Base-by-base conservation (phyloP, 495 filamentous ascomycete species). In the Hypoxylon intermedium region DNA sequence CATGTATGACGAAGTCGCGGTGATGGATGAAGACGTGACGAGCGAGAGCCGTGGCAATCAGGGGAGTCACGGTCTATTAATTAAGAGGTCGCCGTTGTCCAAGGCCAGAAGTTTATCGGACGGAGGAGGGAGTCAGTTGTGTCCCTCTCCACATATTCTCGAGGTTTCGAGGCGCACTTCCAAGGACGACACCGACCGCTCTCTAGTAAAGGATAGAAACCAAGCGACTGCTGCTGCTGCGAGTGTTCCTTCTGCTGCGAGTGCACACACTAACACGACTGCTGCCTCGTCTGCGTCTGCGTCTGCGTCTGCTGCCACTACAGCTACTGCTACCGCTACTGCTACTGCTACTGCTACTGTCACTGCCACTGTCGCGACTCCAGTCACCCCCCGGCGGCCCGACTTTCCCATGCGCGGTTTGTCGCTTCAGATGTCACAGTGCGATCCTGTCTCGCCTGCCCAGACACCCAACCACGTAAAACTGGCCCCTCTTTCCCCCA, bases 401-500 rank as follows among this genome's bases (percentile, higher is more conserved):
- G 75, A 81, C 53, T 81, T 87, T 62, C 74, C 82, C 13, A 58
- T 82, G 18, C 79, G 84, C 26, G 85, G 83, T 30, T 77, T 95
- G 23, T 87, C 89, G 9, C 77, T 96, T 58, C 89, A 93, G 67
- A 84, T 94, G 78, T 83, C 89, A 15, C 77, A 84, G 15, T 81
- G 79, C 48, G 82, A 71, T 45, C 3, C 67, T 49, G 82, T 55
- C 61, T 66, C 71, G 7, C 67, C 73, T 5, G 71, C 70, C 36
- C 67, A 67, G 31, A 79, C 85, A 16, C 79, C 83, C n/a, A 77
- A 82, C 28, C 76, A 84, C 44, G 77, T 79, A 53, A 87, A 80
- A 65, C 85, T 85, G 51, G 83, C 82, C 24, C 91, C 92, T 57
- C 82, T 93, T 53, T 94, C 90, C 1, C 93, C 93, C 7, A 91